Evolutionary conservation across 2,329 filamentous ascomycete species (phyloP), one percentile per base, ranked within the genome.

Genomic region (Xylariales sp.): DNA sequence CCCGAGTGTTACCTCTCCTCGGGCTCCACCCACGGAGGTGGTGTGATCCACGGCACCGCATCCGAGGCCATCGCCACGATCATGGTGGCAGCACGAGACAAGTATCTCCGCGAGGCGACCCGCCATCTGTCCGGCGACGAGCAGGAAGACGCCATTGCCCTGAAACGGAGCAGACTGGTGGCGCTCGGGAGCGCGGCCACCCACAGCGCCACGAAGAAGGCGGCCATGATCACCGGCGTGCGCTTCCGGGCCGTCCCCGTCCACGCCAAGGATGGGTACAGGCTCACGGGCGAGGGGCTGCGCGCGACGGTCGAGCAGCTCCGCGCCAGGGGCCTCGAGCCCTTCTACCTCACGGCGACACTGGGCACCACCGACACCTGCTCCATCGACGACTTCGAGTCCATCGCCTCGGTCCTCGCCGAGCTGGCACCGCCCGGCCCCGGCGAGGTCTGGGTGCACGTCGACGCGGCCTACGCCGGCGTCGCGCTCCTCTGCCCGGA

Each of bases 401-500:
- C 80, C 48, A 83, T 95, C 54, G 78, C 75, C 19, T 58, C 62
- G 38, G 63, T 65, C 4, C 61, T 80, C 19, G 58, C 56, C n/a
- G 58, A 59, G 37, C 52, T 58, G 29, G 54, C 56, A 10, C 49
- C 51, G 8, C 34, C 50, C 27, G 29, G 36, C 3, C 50, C 57
- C 9, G 68, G 71, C 40, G 71, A 79, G 49, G 69, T 96, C 40
- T 96, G 91, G 90, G 84, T 95, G 15, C 91, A 97, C 64, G 79
- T 96, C 40, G 91, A 97, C 64, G 91, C 88, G 9, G 91, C 91
- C 1, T 96, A 95, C 63, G 91, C 91, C 1, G 91, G 91, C 2
- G 82, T 88, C 0, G 86, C 90, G 1, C 78, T 97, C 3, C 69
- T 95, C 3, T 82, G 86, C 16, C 84, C 88, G 3, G 88, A 95